Evolutionary conservation across 306 rosid genomes (phyloP), one percentile per base, ranked within the genome.

Genomic region (Canavalia gladiata): DNA sequence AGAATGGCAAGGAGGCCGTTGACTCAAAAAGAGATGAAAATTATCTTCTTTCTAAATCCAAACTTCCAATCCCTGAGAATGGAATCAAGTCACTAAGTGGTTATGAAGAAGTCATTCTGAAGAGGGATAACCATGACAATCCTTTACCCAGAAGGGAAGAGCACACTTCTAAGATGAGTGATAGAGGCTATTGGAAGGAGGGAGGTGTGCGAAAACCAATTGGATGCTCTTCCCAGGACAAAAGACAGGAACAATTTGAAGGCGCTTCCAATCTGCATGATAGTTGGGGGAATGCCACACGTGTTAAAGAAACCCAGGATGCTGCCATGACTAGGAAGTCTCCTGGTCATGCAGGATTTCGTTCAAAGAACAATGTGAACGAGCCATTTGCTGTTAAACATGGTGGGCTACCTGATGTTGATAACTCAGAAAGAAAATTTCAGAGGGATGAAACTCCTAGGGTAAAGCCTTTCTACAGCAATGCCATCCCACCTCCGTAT

Each of bases 401-500:
- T 69, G 86, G 74, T 18, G 80, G 75, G 72, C 81, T 62, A 57
- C 84, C 84, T 73, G 83, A 85, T 70, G 65, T 30, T 68, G 71
- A 68, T 55, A 83, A 57, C 74, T 66, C 75, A 6, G 67, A 82
- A 45, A 70, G 77, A 77, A 89, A 74, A 72, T 62, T 66, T 54
- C 86, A 88, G 66, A 88, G 84, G 85, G 97, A 84, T 81, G 91
- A 83, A 83, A 79, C 54, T 50, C 92, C 78, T 52, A 88, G 82
- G 81, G 72, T 64, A 81, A 93, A 88, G 84, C 74, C 97, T 49
- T 72, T 77, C 84, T 81, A 75, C 87, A 88, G 73, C 76, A 87
- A 60, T 83, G 85, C 84, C 70, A 72, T 89, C 60, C 98, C 98
- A 68, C 99, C 99, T 55, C 99, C 99, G 10, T 93, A 95, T 78